Conservation (phyloP, 306 rosid genomes). For the Fragaria vesca region DNA sequence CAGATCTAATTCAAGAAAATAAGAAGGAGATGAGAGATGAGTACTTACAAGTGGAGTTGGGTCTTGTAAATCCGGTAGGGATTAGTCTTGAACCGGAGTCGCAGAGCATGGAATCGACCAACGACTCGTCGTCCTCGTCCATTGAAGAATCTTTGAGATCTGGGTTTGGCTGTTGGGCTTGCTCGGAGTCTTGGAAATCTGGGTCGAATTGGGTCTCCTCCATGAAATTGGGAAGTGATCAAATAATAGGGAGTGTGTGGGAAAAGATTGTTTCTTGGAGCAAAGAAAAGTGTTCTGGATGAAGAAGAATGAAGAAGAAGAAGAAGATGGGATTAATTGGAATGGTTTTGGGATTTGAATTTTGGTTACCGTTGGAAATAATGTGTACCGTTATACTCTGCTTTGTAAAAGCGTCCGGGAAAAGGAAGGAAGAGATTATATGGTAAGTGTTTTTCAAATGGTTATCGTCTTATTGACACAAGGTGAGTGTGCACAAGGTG, state of each 20-base stretch:
- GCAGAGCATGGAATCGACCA: constrained; percentile 55
- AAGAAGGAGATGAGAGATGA: constrained; percentile 11
- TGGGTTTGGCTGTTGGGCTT: constrained; percentile 17
- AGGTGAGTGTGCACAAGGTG: too few species aligned
- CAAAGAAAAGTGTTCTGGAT: constrained; percentile 27
- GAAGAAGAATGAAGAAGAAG: not conserved
- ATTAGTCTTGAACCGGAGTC: constrained; percentile 55
- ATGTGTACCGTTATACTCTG: constrained; percentile 1
- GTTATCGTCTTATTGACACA: too few species aligned
- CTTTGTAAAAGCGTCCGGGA: not conserved
- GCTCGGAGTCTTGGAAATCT: constrained; percentile 25
- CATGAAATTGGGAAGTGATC: constrained; percentile 32
- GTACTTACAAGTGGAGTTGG: constrained; percentile 47
- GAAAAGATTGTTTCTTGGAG: constrained; percentile 12
- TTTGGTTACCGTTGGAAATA: constrained; percentile 16
- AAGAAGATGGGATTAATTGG: not conserved
- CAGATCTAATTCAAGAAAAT: not conserved
- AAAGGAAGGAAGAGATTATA: not conserved
- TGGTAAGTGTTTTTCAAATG: not conserved
- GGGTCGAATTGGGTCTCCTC: constrained; percentile 35
- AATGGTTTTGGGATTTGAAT: constrained; percentile 7
- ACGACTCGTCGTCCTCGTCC: constrained; percentile 36
- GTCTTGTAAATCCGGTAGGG: constrained; percentile 52
- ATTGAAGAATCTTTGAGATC: constrained; percentile 36
- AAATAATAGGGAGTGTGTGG: constrained; percentile 3